These are phyloP conservation scores for Colletotrichum tamarilloi DNA, from an alignment of 2,329 filamentous ascomycete species.

Conservation along the genomic window DNA sequence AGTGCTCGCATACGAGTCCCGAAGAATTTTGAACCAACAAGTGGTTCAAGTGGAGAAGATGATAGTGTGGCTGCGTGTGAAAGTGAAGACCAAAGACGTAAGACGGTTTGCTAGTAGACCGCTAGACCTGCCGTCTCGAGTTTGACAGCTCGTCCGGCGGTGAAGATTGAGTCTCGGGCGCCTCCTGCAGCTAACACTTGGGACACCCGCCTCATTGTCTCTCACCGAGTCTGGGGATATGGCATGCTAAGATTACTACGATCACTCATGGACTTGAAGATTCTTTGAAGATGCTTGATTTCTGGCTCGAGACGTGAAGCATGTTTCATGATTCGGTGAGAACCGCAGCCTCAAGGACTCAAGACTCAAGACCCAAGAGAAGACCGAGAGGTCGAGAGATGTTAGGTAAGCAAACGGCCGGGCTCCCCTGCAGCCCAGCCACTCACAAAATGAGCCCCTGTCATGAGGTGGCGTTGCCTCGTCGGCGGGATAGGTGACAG, in stretches of 20 bases:
- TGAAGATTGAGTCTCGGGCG: background rate
- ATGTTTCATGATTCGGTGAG: slow-evolving; percentile 18
- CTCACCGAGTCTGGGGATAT: background rate
- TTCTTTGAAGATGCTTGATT: background rate
- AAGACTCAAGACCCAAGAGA: too few species aligned
- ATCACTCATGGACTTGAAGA: background rate
- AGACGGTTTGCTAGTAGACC: background rate
- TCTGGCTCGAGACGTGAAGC: background rate
- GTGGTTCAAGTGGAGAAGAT: background rate
- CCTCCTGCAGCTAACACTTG: background rate
- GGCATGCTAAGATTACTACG: too few species aligned
- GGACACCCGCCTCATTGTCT: background rate
- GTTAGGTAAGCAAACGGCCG: background rate
- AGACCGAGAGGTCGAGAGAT: background rate
- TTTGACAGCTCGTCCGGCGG: background rate
- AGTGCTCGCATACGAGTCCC: background rate
- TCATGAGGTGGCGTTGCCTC: background rate
- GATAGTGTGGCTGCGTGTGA: background rate
- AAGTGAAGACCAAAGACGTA: background rate
- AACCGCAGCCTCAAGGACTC: background rate
- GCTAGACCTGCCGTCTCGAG: slow-evolving; percentile 10
- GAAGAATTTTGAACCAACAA: background rate
- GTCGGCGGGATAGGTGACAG: background rate
- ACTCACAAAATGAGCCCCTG: slow-evolving; percentile 22
- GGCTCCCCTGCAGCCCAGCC: slow-evolving; percentile 26